Base-by-base conservation (phyloP, 2,329 filamentous ascomycete genomes). In the Cryphonectria carpinicola region DNA sequence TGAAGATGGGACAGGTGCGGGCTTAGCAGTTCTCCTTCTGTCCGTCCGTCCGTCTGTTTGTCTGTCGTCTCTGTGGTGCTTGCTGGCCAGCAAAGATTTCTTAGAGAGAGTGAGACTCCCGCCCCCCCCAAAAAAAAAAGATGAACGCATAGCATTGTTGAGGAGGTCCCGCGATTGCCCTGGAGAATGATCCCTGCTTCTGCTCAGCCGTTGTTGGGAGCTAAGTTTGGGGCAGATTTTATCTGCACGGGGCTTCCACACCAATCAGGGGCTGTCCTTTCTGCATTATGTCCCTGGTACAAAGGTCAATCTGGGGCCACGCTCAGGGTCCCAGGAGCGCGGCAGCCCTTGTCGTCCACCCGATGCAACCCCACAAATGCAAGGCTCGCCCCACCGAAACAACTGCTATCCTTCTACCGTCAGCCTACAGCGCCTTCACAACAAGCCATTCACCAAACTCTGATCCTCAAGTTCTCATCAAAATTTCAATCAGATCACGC, bases 121-220 rank as follows among this genome's bases (percentile, higher is more conserved):
- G n/a, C 22, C 7, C 46, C 7, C 43, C 46, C 46, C 19, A 8
- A 32, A 63, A 39, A 68, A 54, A 52, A 68, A 54, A 52, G 58
- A 68, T 56, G 58, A 63, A 60, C 65, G 39, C 39, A 67, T 67
- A 32, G 66, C 66, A 68, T 68, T 68, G 66, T 68, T 68, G 66
- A 68, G 66, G 32, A 60, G 60, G 25, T 58, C 4, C 65, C 39
- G 56, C 66, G 49, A 56, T 52, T 54, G 41, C 43, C 56, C 46
- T 49, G 17, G 10, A 49, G 66, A 43, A 61, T 46, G 19, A 70
- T 63, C 68, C 68, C 64, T 70, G 68, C 43, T 63, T n/a, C 60
- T 63, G 32, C 66, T 41, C 54, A 60, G 54, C 65, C 65, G 56
- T 68, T 70, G 68, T 70, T 70, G 68, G 68, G 68, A 66, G 63